Evolutionary conservation across 2,329 filamentous ascomycete genomes (phyloP).

Genomic region (Ascochyta lentis): DNA sequence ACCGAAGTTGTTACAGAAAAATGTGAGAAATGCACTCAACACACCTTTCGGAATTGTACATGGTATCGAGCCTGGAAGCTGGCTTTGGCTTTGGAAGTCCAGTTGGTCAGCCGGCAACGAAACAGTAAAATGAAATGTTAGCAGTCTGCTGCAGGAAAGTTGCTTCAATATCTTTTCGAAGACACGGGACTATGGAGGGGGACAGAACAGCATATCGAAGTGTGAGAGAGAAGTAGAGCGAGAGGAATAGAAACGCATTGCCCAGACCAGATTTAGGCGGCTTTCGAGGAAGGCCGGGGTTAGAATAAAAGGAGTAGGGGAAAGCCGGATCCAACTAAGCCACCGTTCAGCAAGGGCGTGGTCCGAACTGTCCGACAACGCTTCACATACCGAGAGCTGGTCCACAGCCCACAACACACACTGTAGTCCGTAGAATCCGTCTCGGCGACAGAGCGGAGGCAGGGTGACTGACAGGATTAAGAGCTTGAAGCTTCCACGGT

Average conservation of each 20-base stretch:
- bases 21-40: slow-evolving; percentile 9
- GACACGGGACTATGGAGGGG: neutral
- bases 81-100: slow-evolving; percentile 23
- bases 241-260: neutral
- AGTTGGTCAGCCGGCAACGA: slow-evolving; percentile 4
- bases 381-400: neutral
- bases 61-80: slow-evolving; percentile 16
- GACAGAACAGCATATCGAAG: neutral
- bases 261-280: neutral
- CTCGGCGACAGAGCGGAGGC: neutral
- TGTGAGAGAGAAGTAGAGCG: neutral
- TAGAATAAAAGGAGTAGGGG: neutral
- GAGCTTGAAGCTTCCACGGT: neutral
- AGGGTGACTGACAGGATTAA: neutral
- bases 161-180: neutral
- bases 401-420: neutral
- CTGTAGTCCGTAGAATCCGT: neutral
- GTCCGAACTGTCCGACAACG: neutral
- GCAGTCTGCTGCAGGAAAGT: neutral
- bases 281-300: neutral
- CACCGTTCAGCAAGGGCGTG: neutral
- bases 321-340: neutral
- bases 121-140: neutral
- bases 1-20: neutral
- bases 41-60: slow-evolving; percentile 21